These are phyloP conservation scores for Coffea eugenioides DNA, from an alignment of 257 asterid species.

Conservation along the genomic window DNA sequence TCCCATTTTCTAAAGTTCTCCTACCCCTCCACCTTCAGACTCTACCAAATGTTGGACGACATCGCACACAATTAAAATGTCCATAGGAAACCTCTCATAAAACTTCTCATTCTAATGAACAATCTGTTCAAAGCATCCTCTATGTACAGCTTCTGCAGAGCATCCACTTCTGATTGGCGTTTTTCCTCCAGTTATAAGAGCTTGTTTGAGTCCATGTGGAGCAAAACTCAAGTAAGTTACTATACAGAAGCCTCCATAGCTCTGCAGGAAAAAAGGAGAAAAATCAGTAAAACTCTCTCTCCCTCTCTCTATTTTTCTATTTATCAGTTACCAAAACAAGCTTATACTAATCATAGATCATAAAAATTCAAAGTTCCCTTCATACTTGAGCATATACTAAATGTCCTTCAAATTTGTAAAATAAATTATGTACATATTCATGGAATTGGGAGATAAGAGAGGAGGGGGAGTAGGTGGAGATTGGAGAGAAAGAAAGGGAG, in stretches of 20 bases:
- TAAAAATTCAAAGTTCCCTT: not conserved
- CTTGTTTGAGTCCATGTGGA: conserved; percentile 88
- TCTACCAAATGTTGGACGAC: conserved; percentile 67
- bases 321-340: not conserved
- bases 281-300: not conserved
- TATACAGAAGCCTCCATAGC: conserved; percentile 96
- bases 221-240: conserved; percentile 94
- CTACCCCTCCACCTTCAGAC: conserved; percentile 71
- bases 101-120: conserved; percentile 71
- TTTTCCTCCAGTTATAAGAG: conserved; percentile 90
- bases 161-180: conserved; percentile 81
- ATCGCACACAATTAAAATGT: conserved; percentile 57
- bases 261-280: conserved; percentile 46
- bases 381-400: not conserved
- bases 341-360: not conserved
- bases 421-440: not conserved
- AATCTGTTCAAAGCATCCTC: conserved; percentile 74
- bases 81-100: conserved; percentile 84
- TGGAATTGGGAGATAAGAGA: not conserved
- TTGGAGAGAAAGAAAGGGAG: not conserved
- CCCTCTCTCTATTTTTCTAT: not conserved
- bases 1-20: conserved; percentile 25
- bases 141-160: conserved; percentile 80
- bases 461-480: too few relatives aligned
- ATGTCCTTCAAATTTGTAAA: not conserved